Conservation (phyloP, 2,329 filamentous ascomycete genomes). For the Ceratocystis destructans region DNA sequence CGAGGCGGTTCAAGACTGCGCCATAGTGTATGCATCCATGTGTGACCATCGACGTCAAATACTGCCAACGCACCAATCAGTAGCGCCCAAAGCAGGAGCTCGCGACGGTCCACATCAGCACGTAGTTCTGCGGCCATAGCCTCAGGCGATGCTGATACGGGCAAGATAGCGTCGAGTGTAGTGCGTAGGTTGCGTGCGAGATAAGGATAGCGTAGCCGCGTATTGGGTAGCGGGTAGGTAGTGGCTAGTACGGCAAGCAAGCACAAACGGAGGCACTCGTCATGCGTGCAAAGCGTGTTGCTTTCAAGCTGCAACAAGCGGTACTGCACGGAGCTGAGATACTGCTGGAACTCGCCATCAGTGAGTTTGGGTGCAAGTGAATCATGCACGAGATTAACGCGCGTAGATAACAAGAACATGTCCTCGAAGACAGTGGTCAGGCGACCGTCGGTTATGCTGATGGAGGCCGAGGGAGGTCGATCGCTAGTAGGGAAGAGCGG, state of each 20-base stretch:
- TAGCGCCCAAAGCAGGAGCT: slow-evolving; percentile 16
- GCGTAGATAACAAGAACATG: slow-evolving; percentile 14
- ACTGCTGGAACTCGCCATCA: slow-evolving; percentile 17
- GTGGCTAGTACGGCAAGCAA: slow-evolving; percentile 17
- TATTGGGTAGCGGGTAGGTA: slow-evolving; percentile 17
- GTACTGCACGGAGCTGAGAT: slow-evolving; percentile 16
- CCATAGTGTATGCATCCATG: slow-evolving; percentile 18
- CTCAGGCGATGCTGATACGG: background rate
- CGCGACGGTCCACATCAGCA: background rate
- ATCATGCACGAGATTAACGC: slow-evolving; percentile 16
- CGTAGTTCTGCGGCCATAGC: background rate
- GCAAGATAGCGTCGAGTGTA: slow-evolving; percentile 15
- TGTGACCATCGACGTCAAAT: slow-evolving; percentile 13
- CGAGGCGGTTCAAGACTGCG: slow-evolving; percentile 13
- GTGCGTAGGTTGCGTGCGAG: slow-evolving; percentile 14
- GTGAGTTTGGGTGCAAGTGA: slow-evolving; percentile 13
- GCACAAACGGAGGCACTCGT: slow-evolving; percentile 15
- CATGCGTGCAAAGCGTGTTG: slow-evolving; percentile 10
- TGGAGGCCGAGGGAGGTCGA: slow-evolving; percentile 1
- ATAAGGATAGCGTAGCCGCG: slow-evolving; percentile 16
- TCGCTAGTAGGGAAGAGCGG: background rate
- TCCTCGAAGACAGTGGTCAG: slow-evolving; percentile 18
- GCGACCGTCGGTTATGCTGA: slow-evolving; percentile 12
- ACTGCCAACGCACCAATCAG: slow-evolving; percentile 16
- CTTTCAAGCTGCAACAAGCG: slow-evolving; percentile 15